phyloP scores from a whole-genome alignment of 2,329 filamentous ascomycete species.

The Scytalidium sp. region DNA sequence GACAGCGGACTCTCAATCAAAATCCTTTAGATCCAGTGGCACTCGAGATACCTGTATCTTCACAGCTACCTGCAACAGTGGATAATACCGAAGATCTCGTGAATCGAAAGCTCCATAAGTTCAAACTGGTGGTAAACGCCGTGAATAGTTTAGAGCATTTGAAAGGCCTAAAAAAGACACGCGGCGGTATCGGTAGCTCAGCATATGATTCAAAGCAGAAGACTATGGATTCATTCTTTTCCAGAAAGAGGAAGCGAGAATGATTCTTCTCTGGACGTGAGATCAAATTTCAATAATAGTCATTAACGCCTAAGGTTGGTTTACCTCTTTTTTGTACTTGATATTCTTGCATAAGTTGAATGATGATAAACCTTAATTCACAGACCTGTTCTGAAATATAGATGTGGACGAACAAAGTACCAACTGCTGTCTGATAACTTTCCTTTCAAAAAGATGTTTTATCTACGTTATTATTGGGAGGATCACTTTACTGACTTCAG shows the following conservation, averaged over 20 bases:
- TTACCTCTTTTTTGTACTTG: not conserved
- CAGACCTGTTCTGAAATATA: slow-evolving; percentile 80
- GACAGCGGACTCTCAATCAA: too few species aligned
- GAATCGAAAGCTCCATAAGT: slow-evolving; percentile 27
- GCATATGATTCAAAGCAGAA: slow-evolving; percentile 73
- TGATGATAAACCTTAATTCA: slow-evolving; percentile 72
- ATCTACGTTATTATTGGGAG: too few species aligned
- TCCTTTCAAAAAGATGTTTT: too few species aligned
- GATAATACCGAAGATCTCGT: not conserved
- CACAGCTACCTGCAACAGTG: too few species aligned
- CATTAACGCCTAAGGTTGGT: not conserved
- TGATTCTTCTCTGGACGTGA: not conserved
- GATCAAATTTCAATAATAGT: not conserved
- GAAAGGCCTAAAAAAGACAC: slow-evolving; percentile 69
- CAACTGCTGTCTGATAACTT: slow-evolving; percentile 76
- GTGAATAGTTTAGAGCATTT: slow-evolving; percentile 74
- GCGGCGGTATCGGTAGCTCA: slow-evolving; percentile 78
- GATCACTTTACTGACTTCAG: too few species aligned
- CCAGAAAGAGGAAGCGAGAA: slow-evolving; percentile 44
- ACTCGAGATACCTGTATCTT: too few species aligned
- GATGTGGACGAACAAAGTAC: slow-evolving; percentile 70
- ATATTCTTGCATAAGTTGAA: slow-evolving; percentile 32
- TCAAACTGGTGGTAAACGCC: slow-evolving; percentile 49
- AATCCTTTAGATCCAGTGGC: not conserved
- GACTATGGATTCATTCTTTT: slow-evolving; percentile 75